Evolutionary conservation across 176 grass and related monocot genomes (phyloP).

Genomic region (sorghum (Sorghum bicolor)): DNA sequence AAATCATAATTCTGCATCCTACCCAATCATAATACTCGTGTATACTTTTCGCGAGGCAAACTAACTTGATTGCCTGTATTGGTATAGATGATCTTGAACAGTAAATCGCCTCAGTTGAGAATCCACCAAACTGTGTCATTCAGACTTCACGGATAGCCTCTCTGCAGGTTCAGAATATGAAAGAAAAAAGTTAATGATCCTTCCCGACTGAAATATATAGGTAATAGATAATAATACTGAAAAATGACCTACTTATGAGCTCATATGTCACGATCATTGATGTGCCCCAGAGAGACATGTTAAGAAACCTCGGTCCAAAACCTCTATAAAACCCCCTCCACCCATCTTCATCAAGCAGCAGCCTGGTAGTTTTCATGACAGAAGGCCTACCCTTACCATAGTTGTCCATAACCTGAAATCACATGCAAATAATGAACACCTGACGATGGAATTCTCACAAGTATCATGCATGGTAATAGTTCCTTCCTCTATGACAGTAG

Average conservation of each 20-base stretch:
- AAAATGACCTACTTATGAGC: constrained; percentile 69
- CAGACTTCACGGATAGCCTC: constrained; percentile 64
- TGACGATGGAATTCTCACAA: background rate
- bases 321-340: constrained; percentile 95
- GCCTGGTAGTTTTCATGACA: constrained; percentile 63
- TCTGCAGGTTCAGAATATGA: constrained; percentile 37
- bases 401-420: constrained; percentile 83
- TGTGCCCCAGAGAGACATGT: constrained; percentile 99
- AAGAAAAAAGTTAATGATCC: background rate
- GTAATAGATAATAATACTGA: background rate
- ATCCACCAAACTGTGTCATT: constrained; percentile 18
- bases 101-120: background rate
- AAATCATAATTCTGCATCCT: background rate
- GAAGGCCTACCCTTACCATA: constrained; percentile 75
- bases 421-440: background rate
- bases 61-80: background rate
- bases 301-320: constrained; percentile 85
- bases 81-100: background rate
- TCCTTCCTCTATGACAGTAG: constrained; percentile 1
- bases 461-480: background rate
- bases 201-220: background rate
- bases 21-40: background rate
- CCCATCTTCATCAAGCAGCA: constrained; percentile 78
- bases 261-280: constrained; percentile 99
- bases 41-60: background rate